Percentiles rank a stretch among this genome's conserved stretches.
phyloP scores from a whole-genome alignment of 169 alveolate species.

The Babesia gibsoni region DNA sequence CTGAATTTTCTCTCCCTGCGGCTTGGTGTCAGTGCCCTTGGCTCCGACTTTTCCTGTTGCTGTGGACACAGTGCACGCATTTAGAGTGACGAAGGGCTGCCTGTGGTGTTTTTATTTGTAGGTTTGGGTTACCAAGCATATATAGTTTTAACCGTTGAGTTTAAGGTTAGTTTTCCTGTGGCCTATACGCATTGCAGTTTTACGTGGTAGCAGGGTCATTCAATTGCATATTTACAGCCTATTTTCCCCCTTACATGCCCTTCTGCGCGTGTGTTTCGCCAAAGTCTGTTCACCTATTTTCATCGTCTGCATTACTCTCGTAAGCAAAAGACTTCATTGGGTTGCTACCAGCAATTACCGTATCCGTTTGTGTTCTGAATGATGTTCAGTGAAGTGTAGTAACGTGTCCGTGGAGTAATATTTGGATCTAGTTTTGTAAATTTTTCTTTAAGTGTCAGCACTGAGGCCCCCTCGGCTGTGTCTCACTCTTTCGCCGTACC shows the following conservation, averaged over 20 bases:
- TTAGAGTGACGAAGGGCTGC: neutral
- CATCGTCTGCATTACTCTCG: too few species aligned
- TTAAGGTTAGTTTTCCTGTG: neutral
- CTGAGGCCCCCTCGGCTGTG: neutral
- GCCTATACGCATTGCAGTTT: neutral
- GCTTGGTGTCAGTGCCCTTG: neutral
- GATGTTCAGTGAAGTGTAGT: neutral
- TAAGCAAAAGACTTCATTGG: too few species aligned
- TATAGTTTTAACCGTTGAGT: neutral
- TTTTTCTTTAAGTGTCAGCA: slow-evolving; percentile 14
- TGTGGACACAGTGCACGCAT: neutral
- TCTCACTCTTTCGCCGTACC: neutral
- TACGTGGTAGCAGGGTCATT: too few species aligned
- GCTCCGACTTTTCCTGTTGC: slow-evolving; percentile 30
- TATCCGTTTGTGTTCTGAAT: too few species aligned
- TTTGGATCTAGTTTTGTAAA: slow-evolving; percentile 6
- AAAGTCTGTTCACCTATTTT: neutral
- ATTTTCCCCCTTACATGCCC: too few species aligned
- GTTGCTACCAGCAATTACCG: too few species aligned
- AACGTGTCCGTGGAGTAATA: slow-evolving; percentile 3
- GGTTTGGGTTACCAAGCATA: neutral
- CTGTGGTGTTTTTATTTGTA: neutral
- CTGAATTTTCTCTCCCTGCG: slow-evolving; percentile 4
- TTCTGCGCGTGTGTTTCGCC: neutral
- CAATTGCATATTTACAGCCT: too few species aligned